Evolutionary conservation across 805 yeast species (phyloP).

Genomic region (Spathaspora hagerdaliae): DNA sequence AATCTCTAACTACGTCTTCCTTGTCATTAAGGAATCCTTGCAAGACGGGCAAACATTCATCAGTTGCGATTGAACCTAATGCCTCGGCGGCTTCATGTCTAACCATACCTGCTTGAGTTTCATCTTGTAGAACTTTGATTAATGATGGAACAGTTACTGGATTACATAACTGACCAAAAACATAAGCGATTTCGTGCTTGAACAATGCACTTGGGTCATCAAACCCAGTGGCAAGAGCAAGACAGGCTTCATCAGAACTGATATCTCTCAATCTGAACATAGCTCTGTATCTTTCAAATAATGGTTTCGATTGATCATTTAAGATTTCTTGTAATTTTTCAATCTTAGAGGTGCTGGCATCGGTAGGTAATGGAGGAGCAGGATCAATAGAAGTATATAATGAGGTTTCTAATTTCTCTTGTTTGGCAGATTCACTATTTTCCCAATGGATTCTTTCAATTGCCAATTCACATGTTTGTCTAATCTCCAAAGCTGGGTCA

Average conservation of each 20-base stretch:
- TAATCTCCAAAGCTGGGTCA: conserved; percentile 83
- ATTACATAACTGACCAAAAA: conserved; percentile 94
- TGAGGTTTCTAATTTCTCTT: conserved; percentile 70
- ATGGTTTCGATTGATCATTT: conserved; percentile 71
- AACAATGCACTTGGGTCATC: conserved; percentile 88
- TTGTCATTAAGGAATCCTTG: conserved; percentile 73
- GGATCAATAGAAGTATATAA: conserved; percentile 91
- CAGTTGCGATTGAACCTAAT: conserved; percentile 93
- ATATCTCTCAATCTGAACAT: conserved; percentile 97
- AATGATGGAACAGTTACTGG: conserved; percentile 89
- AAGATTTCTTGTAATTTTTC: conserved; percentile 63
- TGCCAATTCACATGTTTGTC: conserved; percentile 97
- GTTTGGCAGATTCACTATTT: conserved; percentile 58
- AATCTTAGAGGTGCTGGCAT: conserved; percentile 45
- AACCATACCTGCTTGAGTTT: conserved; percentile 92
- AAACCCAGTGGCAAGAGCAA: conserved; percentile 88
- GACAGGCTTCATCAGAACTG: conserved; percentile 88
- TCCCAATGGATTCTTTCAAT: conserved; percentile 94
- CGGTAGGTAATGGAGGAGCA: conserved; percentile 91
- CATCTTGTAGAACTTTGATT: conserved; percentile 73
- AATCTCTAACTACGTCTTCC: conserved; percentile 90
- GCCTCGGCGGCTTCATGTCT: conserved; percentile 99
- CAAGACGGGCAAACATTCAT: conserved; percentile 87
- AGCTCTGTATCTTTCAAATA: conserved; percentile 94
- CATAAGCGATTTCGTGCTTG: conserved; percentile 97